Evolutionary conservation across 768 basidiomycete species (phyloP).

Genomic region (Mycena vulgaris): DNA sequence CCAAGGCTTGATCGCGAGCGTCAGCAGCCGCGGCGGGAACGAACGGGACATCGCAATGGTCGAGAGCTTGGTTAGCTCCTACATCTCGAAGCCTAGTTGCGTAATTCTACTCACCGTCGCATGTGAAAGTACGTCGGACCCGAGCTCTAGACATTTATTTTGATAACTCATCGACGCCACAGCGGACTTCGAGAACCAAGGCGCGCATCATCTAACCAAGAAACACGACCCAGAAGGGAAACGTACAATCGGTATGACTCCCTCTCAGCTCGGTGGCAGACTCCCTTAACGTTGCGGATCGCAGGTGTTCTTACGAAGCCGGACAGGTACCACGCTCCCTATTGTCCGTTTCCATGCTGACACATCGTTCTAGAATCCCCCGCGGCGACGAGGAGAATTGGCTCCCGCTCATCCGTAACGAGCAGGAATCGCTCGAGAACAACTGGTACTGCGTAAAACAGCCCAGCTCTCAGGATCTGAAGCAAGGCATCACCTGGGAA

Average conservation of each 20-base stretch:
- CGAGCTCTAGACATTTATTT: not conserved
- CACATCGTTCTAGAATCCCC: conserved; percentile 53
- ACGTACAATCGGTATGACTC: conserved; percentile 75
- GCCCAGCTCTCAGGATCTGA: conserved; percentile 66
- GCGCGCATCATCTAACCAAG: conserved; percentile 77
- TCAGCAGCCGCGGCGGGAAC: conserved; percentile 61
- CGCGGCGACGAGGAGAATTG: conserved; percentile 68
- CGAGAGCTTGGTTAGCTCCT: conserved; percentile 67
- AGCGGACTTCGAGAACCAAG: conserved; percentile 90
- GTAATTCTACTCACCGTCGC: conserved; percentile 73
- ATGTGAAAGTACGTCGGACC: conserved; percentile 68
- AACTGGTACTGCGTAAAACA: conserved; percentile 76
- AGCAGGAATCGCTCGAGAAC: conserved; percentile 64
- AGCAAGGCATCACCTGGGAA: conserved; percentile 68
- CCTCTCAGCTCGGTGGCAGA: not conserved
- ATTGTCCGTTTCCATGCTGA: not conserved
- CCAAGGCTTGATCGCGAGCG: conserved; percentile 73
- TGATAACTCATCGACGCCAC: not conserved
- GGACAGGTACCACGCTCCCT: conserved; percentile 57
- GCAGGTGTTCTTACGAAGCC: conserved; percentile 84
- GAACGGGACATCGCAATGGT: conserved; percentile 74
- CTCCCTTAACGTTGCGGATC: not conserved
- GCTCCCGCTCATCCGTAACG: conserved; percentile 71
- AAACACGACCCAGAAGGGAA: conserved; percentile 71
- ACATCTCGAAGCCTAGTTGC: conserved; percentile 75